A percentile compares a stretch with the other conserved stretches of the same genome.
Evolutionary conservation across 208 protist species (phyloP).

Genomic region (Leishmania braziliensis): DNA sequence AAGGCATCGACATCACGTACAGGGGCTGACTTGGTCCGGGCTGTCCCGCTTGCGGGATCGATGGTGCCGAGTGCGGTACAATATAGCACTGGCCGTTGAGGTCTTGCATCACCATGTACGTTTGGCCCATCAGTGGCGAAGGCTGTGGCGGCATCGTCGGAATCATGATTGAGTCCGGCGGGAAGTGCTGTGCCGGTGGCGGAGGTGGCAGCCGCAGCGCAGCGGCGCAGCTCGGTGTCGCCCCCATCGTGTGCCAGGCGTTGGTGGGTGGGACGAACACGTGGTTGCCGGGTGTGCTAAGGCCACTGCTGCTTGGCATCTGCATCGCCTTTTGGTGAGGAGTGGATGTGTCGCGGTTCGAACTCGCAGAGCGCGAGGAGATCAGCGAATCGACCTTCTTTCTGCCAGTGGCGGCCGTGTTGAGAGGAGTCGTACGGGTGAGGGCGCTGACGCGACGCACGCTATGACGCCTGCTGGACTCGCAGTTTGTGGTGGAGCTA

Average conservation of each 20-base stretch:
- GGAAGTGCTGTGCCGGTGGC: constrained; percentile 8
- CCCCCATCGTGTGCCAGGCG: constrained; percentile 19
- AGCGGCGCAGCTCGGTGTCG: background rate
- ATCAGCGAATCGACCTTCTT: constrained; percentile 23
- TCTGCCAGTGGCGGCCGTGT: background rate
- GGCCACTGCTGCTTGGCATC: constrained; percentile 8
- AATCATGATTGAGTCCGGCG: constrained; percentile 21
- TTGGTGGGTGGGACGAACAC: constrained; percentile 30
- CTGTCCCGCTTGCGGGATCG: constrained; percentile 1
- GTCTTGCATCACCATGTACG: constrained; percentile 43
- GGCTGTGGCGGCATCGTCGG: constrained; percentile 19
- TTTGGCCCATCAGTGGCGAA: constrained; percentile 19
- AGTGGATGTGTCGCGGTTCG: constrained; percentile 10
- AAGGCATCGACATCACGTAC: constrained; percentile 43
- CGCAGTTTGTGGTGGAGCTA: constrained; percentile 35
- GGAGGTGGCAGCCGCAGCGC: background rate
- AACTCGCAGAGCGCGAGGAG: constrained; percentile 32
- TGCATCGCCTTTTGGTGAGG: constrained; percentile 20
- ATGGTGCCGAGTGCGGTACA: constrained; percentile 19
- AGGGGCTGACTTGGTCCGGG: constrained; percentile 22
- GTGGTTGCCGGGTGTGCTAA: constrained; percentile 11
- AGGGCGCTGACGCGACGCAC: constrained; percentile 11
- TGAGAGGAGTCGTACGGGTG: constrained; percentile 46
- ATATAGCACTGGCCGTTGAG: constrained; percentile 41
- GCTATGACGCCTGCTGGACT: constrained; percentile 14